phyloP scores from a whole-genome alignment of 495 filamentous ascomycete species.

The Astrothelium macrocarpum region DNA sequence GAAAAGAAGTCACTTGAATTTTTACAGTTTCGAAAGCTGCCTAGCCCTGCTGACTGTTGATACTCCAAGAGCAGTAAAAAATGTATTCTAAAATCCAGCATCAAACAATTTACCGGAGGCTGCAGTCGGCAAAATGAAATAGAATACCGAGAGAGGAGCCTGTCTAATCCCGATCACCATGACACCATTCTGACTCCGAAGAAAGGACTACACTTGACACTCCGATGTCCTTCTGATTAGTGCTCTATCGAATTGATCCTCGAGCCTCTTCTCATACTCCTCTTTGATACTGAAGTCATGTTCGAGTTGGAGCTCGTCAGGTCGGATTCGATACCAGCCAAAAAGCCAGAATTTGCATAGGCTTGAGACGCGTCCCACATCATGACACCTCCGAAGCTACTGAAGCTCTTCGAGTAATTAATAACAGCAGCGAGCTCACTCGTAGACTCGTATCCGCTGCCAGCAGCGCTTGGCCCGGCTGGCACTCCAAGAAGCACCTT shows the following conservation, averaged over 20 bases:
- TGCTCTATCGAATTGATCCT: not conserved
- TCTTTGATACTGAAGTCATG: not conserved
- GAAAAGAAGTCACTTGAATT: not conserved
- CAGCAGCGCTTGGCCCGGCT: constrained; percentile 46
- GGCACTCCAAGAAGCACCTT: constrained; percentile 61
- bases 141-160: no score
- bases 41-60: not conserved
- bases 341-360: constrained; percentile 16
- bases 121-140: no score
- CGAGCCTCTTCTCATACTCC: not conserved
- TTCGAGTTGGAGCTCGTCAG: not conserved
- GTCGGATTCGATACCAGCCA: constrained; percentile 10
- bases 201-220: not conserved
- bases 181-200: not conserved
- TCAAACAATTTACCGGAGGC: no score
- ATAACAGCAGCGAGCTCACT: constrained; percentile 30
- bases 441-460: constrained; percentile 47
- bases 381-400: constrained; percentile 24
- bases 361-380: constrained; percentile 27
- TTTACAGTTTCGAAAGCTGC: not conserved
- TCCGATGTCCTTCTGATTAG: not conserved
- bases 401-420: constrained; percentile 14
- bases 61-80: no score
- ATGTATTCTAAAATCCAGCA: no score
- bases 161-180: not conserved